Conservation (phyloP, 805 yeast genomes). For the Henningerozyma blattae region DNA sequence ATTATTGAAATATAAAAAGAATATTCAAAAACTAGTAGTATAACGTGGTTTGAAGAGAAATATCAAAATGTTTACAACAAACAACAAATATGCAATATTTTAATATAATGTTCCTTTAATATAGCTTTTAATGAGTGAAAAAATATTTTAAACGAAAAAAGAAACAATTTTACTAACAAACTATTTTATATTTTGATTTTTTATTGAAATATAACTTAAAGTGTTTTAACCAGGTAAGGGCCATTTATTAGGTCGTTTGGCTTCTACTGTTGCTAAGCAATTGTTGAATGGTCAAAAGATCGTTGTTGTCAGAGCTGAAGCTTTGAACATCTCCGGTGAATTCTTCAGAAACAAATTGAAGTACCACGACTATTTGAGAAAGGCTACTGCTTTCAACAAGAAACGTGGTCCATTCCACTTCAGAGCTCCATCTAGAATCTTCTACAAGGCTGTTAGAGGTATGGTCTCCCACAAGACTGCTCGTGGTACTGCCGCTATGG, state of each 20-base stretch:
- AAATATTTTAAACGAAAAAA: no score
- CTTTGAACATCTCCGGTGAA: constrained; percentile 98
- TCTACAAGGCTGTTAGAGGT: constrained; percentile 99
- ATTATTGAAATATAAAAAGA: no score
- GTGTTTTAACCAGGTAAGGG: constrained; percentile 59
- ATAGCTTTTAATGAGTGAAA: neutral
- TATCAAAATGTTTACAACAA: neutral
- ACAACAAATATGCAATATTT: neutral
- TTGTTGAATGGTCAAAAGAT: constrained; percentile 95
- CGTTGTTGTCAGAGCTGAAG: constrained; percentile 95
- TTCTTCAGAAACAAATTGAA: constrained; percentile 99
- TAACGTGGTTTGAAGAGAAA: neutral
- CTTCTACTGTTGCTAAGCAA: constrained; percentile 97
- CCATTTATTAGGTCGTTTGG: constrained; percentile 99
- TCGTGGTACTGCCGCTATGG: constrained; percentile 99
- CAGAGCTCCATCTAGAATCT: constrained; percentile 99
- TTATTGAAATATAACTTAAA: neutral
- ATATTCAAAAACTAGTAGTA: neutral
- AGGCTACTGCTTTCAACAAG: constrained; percentile 98
- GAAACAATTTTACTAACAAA: constrained; percentile 6
- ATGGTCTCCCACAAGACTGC: constrained; percentile 99
- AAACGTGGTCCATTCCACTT: constrained; percentile 99
- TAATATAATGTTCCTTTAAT: neutral
- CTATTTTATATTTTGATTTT: constrained; percentile 1
- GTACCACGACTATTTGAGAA: constrained; percentile 99